A percentile compares a stretch with the other conserved stretches of the same genome.
phyloP scores from a whole-genome alignment of 2,329 filamentous ascomycete genomes.

The Aspergillus flavus region DNA sequence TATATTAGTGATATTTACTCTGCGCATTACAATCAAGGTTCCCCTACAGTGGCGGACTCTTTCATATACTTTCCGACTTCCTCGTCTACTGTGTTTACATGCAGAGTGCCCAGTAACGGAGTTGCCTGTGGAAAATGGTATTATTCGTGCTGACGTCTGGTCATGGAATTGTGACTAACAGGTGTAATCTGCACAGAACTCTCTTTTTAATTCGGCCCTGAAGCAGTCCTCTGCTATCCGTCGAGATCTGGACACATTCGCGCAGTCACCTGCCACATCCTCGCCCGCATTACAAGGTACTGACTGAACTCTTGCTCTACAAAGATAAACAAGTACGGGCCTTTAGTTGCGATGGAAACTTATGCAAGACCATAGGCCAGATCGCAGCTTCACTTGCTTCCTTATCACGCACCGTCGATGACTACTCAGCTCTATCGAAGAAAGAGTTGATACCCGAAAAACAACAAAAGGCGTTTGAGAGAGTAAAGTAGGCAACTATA shows the following conservation, averaged over 20 bases:
- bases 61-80: background rate
- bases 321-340: background rate
- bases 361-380: conserved; percentile 58
- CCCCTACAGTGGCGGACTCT: too few relatives aligned
- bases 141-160: background rate
- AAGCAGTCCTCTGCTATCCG: conserved; percentile 82
- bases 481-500: conserved; percentile 59
- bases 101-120: background rate
- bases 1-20: background rate
- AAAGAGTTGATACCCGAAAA: conserved; percentile 90
- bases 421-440: conserved; percentile 82
- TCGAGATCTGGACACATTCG: conserved; percentile 72
- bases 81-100: background rate
- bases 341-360: conserved; percentile 25
- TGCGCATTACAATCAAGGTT: background rate
- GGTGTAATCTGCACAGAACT: conserved; percentile 59
- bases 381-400: conserved; percentile 77
- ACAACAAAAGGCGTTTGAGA: conserved; percentile 84
- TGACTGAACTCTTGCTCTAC: background rate
- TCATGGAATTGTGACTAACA: background rate
- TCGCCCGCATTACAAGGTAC: conserved; percentile 65
- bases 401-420: conserved; percentile 87
- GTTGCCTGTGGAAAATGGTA: conserved; percentile 13
- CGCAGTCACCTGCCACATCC: conserved; percentile 58
- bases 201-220: conserved; percentile 81